Conservation (phyloP, 2,329 filamentous ascomycete species). For the Nothopassalora personata region DNA sequence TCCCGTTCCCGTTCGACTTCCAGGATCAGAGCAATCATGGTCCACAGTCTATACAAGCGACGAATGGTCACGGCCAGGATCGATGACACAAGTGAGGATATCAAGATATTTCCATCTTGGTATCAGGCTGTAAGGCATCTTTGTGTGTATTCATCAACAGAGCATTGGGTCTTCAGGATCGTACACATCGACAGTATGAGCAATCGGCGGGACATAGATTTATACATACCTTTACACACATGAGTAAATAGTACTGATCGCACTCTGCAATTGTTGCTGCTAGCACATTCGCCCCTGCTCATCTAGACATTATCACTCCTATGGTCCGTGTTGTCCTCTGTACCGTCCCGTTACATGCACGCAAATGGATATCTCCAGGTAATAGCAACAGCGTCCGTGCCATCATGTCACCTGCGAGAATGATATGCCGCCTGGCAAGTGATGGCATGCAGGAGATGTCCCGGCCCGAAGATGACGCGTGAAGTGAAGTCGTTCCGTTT, state of each 20-base stretch:
- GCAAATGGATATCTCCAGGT: too few relatives aligned
- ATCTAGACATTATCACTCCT: neutral
- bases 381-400: too few relatives aligned
- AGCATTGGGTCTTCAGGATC: neutral
- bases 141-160: neutral
- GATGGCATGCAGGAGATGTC: neutral
- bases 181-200: neutral
- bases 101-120: neutral
- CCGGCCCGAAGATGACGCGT: neutral
- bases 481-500: neutral
- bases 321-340: too few relatives aligned
- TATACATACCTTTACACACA: neutral
- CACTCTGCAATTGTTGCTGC: neutral
- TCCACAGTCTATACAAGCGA: neutral
- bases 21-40: conserved; percentile 5
- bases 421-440: neutral
- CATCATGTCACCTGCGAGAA: too few relatives aligned
- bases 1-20: conserved; percentile 36
- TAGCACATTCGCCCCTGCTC: neutral
- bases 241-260: neutral
- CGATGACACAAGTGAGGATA: neutral
- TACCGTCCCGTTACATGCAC: too few relatives aligned
- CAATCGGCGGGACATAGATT: neutral
- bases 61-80: neutral
- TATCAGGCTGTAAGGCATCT: neutral